These are phyloP conservation scores for Chaetomium olivaceum DNA, from an alignment of 2,329 filamentous ascomycete genomes.

Conservation along the genomic window DNA sequence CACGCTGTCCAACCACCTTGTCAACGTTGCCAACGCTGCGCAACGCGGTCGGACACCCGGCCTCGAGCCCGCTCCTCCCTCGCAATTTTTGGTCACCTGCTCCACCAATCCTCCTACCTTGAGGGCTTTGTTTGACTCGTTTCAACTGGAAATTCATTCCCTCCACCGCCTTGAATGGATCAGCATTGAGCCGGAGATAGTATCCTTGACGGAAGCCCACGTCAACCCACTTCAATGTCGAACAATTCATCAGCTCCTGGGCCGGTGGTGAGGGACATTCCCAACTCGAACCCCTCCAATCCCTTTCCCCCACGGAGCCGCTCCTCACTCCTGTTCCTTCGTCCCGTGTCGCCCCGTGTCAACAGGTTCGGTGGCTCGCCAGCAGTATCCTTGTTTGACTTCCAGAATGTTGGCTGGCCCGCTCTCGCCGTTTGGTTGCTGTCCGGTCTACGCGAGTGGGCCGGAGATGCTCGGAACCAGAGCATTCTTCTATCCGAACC, in stretches of 20 bases:
- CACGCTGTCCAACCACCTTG: conserved; percentile 5
- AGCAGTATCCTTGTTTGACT: neutral
- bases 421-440: neutral
- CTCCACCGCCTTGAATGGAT: conserved; percentile 2
- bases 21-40: neutral
- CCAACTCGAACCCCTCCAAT: neutral
- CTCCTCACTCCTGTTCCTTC: neutral
- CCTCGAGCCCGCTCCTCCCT: conserved; percentile 6
- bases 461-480: neutral
- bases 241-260: neutral
- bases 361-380: neutral
- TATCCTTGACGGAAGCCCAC: neutral
- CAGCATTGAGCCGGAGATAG: conserved; percentile 7
- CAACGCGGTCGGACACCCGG: neutral
- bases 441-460: neutral
- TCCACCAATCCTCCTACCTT: neutral
- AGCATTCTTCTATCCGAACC: neutral
- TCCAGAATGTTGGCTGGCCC: conserved; percentile 6
- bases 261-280: neutral
- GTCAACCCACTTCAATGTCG: neutral
- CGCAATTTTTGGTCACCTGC: neutral
- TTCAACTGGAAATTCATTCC: conserved; percentile 3
- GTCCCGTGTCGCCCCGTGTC: neutral
- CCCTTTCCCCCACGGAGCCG: neutral
- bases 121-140: conserved; percentile 12